Conservation (phyloP, 2,329 filamentous ascomycete species). For the Epichloe gansuensis region DNA sequence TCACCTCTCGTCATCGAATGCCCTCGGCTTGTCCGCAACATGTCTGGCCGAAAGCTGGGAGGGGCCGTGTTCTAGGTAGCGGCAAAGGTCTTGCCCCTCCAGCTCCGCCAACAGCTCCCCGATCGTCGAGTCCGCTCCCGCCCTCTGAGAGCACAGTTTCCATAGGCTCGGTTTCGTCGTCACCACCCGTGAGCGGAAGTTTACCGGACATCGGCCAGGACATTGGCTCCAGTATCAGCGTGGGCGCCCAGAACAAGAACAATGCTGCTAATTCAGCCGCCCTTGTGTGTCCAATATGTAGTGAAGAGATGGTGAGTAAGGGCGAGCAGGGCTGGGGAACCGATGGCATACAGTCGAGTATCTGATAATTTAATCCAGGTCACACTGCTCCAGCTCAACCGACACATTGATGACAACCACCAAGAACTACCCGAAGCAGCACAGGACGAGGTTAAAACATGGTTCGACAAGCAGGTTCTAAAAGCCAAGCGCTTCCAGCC, state of each 20-base stretch:
- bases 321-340: background rate
- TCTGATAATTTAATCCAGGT: constrained; percentile 39
- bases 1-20: background rate
- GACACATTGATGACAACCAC: constrained; percentile 73
- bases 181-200: constrained; percentile 46
- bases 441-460: constrained; percentile 91
- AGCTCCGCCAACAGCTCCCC: constrained; percentile 28
- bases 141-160: constrained; percentile 64
- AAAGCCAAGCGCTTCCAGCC: constrained; percentile 92
- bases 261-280: constrained; percentile 38
- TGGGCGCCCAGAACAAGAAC: constrained; percentile 44
- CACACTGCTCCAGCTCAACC: constrained; percentile 84
- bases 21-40: constrained; percentile 24
- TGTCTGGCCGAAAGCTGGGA: constrained; percentile 80
- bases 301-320: constrained; percentile 77
- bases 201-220: constrained; percentile 64
- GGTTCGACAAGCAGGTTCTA: constrained; percentile 89
- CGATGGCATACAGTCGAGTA: background rate
- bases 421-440: constrained; percentile 79
- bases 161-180: constrained; percentile 57
- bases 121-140: constrained; percentile 37
- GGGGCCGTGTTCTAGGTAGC: constrained; percentile 85
- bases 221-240: constrained; percentile 66
- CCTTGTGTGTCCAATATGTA: constrained; percentile 94
- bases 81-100: constrained; percentile 69